Conservation (phyloP, 768 basidiomycete species). For the Serendipita sp. region DNA sequence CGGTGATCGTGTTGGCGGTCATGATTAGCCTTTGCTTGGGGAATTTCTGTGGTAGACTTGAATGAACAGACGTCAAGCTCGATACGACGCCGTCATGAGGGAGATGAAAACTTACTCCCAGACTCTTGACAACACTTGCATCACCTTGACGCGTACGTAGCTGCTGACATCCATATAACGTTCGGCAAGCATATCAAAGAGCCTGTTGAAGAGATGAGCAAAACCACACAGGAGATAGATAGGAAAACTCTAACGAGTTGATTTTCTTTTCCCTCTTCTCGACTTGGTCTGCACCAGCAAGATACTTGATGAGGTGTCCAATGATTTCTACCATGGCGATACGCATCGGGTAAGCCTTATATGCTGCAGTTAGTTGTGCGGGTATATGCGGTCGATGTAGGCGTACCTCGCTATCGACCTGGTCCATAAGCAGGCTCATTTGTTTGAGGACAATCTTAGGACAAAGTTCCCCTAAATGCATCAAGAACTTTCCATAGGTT, state of each 20-base stretch:
- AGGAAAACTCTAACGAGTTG: slow-evolving; percentile 47
- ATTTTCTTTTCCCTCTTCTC: slow-evolving; percentile 26
- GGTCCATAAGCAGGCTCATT: slow-evolving; percentile 65
- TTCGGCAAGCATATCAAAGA: slow-evolving; percentile 73
- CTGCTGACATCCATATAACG: slow-evolving; percentile 78
- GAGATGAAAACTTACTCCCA: slow-evolving; percentile 36
- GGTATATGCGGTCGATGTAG: slow-evolving; percentile 9
- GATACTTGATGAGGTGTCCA: slow-evolving; percentile 67
- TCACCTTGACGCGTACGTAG: slow-evolving; percentile 83
- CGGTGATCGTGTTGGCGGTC: slow-evolving; percentile 57
- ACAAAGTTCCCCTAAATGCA: slow-evolving; percentile 61
- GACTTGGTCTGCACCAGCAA: slow-evolving; percentile 41
- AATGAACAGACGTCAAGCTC: background rate
- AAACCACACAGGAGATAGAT: slow-evolving; percentile 28
- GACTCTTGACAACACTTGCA: slow-evolving; percentile 57
- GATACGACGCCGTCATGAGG: background rate
- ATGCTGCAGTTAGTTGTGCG: background rate
- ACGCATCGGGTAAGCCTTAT: slow-evolving; percentile 88
- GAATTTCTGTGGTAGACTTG: slow-evolving; percentile 51
- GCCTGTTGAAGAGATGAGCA: slow-evolving; percentile 18
- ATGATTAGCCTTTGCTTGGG: slow-evolving; percentile 71
- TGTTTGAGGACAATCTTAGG: slow-evolving; percentile 79
- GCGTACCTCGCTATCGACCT: slow-evolving; percentile 80
- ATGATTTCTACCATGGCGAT: slow-evolving; percentile 87
- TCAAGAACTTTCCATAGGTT: slow-evolving; percentile 71